Evolutionary conservation across 345 rosid genomes (phyloP).

Genomic region (Limnanthes douglasii): DNA sequence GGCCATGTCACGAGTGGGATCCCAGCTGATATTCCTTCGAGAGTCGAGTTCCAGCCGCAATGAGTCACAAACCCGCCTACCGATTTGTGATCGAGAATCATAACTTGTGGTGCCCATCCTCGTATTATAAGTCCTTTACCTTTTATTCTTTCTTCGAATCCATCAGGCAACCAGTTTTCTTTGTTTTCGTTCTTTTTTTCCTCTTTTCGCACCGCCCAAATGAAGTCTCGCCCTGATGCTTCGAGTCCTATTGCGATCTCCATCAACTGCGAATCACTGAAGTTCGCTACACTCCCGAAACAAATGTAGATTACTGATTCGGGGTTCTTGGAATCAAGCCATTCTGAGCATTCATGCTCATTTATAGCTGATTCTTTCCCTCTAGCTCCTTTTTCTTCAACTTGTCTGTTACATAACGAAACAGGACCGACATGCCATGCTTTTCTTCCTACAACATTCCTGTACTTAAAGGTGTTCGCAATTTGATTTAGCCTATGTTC

Average conservation of each 20-base stretch:
- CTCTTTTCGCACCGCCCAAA: constrained; percentile 32
- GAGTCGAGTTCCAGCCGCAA: constrained; percentile 21
- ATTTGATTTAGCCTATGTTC: too few relatives aligned
- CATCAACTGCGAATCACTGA: constrained; percentile 14
- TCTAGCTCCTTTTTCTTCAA: constrained; percentile 27
- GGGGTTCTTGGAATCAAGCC: constrained; percentile 38
- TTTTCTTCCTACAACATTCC: constrained; percentile 19
- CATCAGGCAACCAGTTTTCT: constrained; percentile 3
- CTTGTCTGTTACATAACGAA: constrained; percentile 17
- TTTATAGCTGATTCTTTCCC: constrained; percentile 17
- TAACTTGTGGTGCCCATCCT: constrained; percentile 19
- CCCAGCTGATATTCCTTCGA: constrained; percentile 10
- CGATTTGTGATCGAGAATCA: constrained; percentile 12
- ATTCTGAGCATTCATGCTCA: constrained; percentile 21
- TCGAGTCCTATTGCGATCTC: constrained; percentile 39
- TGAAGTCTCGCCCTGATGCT: constrained; percentile 29
- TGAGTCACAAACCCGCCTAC: constrained; percentile 18
- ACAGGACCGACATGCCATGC: constrained; percentile 57
- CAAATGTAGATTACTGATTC: constrained; percentile 38
- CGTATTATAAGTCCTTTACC: constrained; percentile 11
- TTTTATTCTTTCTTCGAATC: constrained; percentile 10
- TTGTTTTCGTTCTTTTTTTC: constrained; percentile 8
- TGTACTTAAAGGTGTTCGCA: too few relatives aligned
- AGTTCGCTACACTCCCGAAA: constrained; percentile 25
- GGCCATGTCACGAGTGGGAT: constrained; percentile 19